Percentiles rank a stretch among this genome's conserved stretches.
These are phyloP conservation scores for Rhizomucor pusillus DNA, from an alignment of 371 early-diverging fungal genomes.

Conservation along the genomic window DNA sequence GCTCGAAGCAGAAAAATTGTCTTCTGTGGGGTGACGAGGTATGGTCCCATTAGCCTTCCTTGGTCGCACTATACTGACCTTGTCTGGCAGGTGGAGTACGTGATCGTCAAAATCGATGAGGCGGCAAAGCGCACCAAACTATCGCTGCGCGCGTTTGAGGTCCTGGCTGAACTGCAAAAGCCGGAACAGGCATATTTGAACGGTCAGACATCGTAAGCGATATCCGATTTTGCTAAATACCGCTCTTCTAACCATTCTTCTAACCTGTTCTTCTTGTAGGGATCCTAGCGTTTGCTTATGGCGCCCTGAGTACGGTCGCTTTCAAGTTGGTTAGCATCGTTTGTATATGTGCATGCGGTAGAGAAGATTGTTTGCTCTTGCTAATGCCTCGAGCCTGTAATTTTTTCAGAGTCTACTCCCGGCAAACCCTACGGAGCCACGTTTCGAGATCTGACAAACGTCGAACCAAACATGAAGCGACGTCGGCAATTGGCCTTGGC, in stretches of 20 bases:
- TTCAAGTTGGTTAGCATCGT: conserved; percentile 89
- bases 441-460: conserved; percentile 75
- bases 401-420: too few relatives aligned
- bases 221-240: too few relatives aligned
- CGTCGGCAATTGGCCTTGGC: conserved; percentile 72
- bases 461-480: conserved; percentile 88
- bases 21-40: conserved; percentile 98
- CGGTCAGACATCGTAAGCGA: conserved; percentile 32
- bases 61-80: not conserved
- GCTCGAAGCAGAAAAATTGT: conserved; percentile 71
- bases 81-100: conserved; percentile 79
- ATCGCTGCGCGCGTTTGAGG: conserved; percentile 82
- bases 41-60: conserved; percentile 9
- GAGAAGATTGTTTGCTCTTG: too few relatives aligned
- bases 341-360: too few relatives aligned
- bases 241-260: not conserved
- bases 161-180: conserved; percentile 73
- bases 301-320: conserved; percentile 96
- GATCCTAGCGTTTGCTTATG: conserved; percentile 42
- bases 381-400: too few relatives aligned
- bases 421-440: conserved; percentile 89
- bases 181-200: conserved; percentile 65
- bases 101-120: conserved; percentile 83
- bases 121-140: conserved; percentile 68
- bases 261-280: not conserved